Evolutionary conservation across 208 protist genomes (phyloP).

Genomic region (Tritrichomonas foetus): DNA sequence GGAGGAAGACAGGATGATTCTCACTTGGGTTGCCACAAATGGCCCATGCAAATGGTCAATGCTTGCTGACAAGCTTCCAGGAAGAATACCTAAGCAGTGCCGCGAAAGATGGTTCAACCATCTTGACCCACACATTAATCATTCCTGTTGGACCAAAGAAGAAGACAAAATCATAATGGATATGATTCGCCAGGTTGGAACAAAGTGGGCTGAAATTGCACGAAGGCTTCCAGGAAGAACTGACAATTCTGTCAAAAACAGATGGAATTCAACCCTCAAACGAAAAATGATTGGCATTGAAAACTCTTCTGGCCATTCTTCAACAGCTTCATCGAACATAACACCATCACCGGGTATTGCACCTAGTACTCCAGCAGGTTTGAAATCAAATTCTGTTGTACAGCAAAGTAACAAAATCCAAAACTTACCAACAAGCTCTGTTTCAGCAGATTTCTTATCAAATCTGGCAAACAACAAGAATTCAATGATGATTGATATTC

Average conservation of each 20-base stretch:
- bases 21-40: conserved; percentile 42
- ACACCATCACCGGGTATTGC: too few species aligned
- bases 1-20: conserved; percentile 51
- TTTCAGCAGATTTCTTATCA: too few species aligned
- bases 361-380: too few species aligned
- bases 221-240: conserved; percentile 57
- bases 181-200: conserved; percentile 51
- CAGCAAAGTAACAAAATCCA: too few species aligned
- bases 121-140: conserved; percentile 55
- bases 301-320: too few species aligned
- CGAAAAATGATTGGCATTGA: background rate
- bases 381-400: too few species aligned
- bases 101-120: conserved; percentile 58
- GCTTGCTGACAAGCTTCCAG: conserved; percentile 45
- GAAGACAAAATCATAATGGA: conserved; percentile 55
- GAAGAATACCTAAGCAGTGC: conserved; percentile 58
- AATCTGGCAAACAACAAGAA: too few species aligned
- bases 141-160: conserved; percentile 52
- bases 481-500: too few species aligned
- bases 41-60: conserved; percentile 52
- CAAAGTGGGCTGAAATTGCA: conserved; percentile 54
- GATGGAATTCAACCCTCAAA: conserved; percentile 59
- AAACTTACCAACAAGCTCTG: too few species aligned
- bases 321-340: too few species aligned
- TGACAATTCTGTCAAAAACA: conserved; percentile 60